These are phyloP conservation scores for Amauroascus verrucosus DNA, from an alignment of 2,329 filamentous ascomycete species.

Conservation along the genomic window DNA sequence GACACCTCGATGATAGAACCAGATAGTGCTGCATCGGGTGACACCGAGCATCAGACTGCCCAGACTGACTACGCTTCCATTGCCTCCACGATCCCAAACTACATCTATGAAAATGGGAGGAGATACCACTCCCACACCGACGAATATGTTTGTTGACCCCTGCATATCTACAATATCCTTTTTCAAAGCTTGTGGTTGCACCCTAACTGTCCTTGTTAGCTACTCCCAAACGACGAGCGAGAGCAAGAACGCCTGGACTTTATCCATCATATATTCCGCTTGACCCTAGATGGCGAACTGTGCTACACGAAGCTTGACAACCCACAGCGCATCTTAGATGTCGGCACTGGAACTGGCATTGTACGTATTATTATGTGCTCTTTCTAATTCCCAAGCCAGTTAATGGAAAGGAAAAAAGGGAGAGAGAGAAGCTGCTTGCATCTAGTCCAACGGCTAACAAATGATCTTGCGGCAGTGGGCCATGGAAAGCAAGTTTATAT, in stretches of 20 bases:
- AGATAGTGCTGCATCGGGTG: conserved; percentile 10
- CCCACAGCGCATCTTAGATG: conserved; percentile 22
- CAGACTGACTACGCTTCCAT: conserved; percentile 14
- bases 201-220: not conserved
- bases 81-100: conserved; percentile 15
- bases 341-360: conserved; percentile 29
- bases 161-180: not conserved
- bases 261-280: conserved; percentile 28
- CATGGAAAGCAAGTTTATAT: conserved; percentile 13
- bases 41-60: conserved; percentile 2
- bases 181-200: too few species aligned
- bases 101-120: conserved; percentile 18
- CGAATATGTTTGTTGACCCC: conserved; percentile 11
- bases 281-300: conserved; percentile 25
- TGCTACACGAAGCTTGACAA: conserved; percentile 24
- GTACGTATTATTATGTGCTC: not conserved
- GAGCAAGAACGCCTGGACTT: conserved; percentile 36
- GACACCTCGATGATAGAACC: conserved; percentile 9
- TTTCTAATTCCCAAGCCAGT: too few species aligned
- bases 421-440: too few species aligned
- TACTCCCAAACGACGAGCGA: conserved; percentile 15
- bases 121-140: conserved; percentile 18
- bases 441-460: conserved; percentile 1
- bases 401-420: too few species aligned
- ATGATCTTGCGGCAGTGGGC: conserved; percentile 15